These are phyloP conservation scores for Euphorbia pulcherrima DNA, from an alignment of 345 rosid genomes.

Conservation along the genomic window DNA sequence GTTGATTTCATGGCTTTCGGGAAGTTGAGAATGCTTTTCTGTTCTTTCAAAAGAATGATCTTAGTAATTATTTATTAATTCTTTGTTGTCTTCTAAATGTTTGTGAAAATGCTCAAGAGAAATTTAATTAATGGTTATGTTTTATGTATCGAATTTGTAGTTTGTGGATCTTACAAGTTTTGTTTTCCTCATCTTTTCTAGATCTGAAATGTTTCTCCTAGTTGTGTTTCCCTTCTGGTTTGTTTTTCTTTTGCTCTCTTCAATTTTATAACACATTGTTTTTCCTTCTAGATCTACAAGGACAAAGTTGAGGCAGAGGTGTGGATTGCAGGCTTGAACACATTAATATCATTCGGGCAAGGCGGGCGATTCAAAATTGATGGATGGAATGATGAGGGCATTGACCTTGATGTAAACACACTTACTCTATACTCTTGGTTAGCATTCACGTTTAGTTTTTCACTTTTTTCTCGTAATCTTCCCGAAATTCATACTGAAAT, in stretches of 20 bases:
- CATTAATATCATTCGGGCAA: constrained; percentile 67
- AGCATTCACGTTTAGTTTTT: constrained; percentile 3
- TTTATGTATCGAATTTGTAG: no score
- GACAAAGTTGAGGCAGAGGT: constrained; percentile 94
- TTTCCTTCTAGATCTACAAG: constrained; percentile 66
- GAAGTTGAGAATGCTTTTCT: no score
- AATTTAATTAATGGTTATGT: no score
- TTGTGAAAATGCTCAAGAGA: no score
- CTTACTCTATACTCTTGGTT: constrained; percentile 6
- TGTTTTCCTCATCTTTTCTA: no score
- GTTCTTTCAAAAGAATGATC: no score
- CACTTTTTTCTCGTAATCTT: neutral
- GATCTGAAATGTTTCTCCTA: no score
- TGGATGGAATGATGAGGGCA: constrained; percentile 87
- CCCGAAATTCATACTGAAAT: no score
- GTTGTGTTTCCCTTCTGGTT: constrained; percentile 11
- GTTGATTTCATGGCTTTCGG: no score
- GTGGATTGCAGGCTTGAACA: constrained; percentile 82
- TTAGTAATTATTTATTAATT: no score
- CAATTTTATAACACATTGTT: constrained; percentile 16
- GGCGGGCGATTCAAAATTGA: constrained; percentile 93
- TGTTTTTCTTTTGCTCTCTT: constrained; percentile 8
- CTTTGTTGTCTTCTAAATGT: no score
- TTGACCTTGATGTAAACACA: constrained; percentile 67
- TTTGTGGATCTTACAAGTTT: no score